phyloP scores from a whole-genome alignment of 345 rosid species.

The Corchorus capsularis region DNA sequence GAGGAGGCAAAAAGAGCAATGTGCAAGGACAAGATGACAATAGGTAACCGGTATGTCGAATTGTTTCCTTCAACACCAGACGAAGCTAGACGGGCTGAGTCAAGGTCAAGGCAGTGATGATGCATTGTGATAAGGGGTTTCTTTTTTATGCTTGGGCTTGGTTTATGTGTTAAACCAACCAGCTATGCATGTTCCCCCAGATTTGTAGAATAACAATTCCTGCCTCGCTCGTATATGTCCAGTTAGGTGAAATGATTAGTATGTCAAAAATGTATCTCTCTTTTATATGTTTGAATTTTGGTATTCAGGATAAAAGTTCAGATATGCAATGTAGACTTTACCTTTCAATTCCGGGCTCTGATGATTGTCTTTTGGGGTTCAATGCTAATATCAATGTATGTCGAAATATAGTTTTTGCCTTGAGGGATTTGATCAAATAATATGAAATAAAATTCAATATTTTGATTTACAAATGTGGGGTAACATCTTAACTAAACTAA shows the following conservation, averaged over 20 bases:
- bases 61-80: conserved; percentile 80
- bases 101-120: conserved; percentile 85
- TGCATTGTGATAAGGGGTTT: not conserved
- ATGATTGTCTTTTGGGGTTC: not conserved
- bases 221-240: not conserved
- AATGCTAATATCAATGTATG: not conserved
- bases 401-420: no score
- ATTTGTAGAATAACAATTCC: not conserved
- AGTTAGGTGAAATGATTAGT: conserved; percentile 9
- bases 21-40: conserved; percentile 88
- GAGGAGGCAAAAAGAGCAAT: conserved; percentile 89
- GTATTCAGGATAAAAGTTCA: conserved; percentile 14
- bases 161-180: not conserved
- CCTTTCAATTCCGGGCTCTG: not conserved
- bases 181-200: not conserved
- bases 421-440: no score
- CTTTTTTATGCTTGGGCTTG: not conserved
- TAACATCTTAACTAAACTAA: no score
- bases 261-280: not conserved
- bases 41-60: conserved; percentile 87
- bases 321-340: not conserved
- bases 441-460: no score
- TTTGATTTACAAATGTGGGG: no score
- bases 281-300: conserved; percentile 13
- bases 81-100: conserved; percentile 84